Evolutionary conservation across 2,329 filamentous ascomycete genomes (phyloP).

Genomic region (Thielaviopsis punctulata): DNA sequence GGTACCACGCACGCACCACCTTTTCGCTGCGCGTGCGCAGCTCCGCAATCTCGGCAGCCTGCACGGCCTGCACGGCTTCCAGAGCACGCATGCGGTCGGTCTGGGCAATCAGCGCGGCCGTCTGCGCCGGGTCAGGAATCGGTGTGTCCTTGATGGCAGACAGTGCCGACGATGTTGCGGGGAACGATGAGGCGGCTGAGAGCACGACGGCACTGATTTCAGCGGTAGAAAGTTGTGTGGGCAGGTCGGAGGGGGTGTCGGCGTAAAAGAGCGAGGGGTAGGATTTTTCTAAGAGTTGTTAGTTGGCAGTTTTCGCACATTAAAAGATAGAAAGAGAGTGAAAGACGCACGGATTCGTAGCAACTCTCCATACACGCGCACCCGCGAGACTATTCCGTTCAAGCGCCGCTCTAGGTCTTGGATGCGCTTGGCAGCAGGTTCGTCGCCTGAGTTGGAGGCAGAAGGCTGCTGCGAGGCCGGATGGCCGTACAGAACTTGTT

Average conservation of each 20-base stretch:
- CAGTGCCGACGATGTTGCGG: slow-evolving; percentile 37
- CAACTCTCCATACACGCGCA: slow-evolving; percentile 41
- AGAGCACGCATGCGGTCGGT: slow-evolving; percentile 44
- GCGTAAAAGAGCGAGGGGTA: slow-evolving; percentile 38
- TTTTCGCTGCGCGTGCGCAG: slow-evolving; percentile 46
- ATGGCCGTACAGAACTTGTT: slow-evolving; percentile 38
- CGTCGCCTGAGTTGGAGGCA: slow-evolving; percentile 17
- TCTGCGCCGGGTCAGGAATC: slow-evolving; percentile 36
- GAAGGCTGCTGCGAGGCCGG: slow-evolving; percentile 19
- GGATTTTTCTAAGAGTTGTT: slow-evolving; percentile 26
- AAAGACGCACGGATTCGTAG: slow-evolving; percentile 38
- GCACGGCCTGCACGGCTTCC: slow-evolving; percentile 42
- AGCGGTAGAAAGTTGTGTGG: slow-evolving; percentile 32
- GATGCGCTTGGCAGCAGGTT: slow-evolving; percentile 27
- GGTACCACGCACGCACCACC: slow-evolving; percentile 54
- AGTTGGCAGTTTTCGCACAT: too few relatives aligned
- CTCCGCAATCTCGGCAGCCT: slow-evolving; percentile 44
- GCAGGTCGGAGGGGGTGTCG: slow-evolving; percentile 27
- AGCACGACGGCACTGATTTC: slow-evolving; percentile 38
- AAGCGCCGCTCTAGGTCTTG: slow-evolving; percentile 38
- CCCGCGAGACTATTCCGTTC: slow-evolving; percentile 28
- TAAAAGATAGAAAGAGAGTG: not conserved
- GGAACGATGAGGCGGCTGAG: slow-evolving; percentile 37
- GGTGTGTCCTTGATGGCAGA: slow-evolving; percentile 39
- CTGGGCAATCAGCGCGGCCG: slow-evolving; percentile 38